Conservation (phyloP, 805 yeast species). For the Metschnikowia koreensis region DNA sequence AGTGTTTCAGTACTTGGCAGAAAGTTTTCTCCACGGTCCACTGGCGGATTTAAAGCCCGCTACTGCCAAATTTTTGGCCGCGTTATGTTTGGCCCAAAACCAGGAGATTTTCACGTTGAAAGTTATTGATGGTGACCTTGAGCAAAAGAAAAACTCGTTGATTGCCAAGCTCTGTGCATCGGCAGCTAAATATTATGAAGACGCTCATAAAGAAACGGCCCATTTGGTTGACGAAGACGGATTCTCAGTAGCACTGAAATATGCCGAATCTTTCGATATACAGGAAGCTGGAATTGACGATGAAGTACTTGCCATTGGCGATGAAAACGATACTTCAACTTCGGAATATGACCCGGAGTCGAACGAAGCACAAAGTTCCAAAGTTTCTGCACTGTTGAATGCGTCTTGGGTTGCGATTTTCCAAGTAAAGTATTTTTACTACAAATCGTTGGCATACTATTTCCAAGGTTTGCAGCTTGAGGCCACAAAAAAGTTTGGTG, state of each 20-base stretch:
- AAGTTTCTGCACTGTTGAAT: slow-evolving; percentile 30
- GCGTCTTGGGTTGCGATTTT: slow-evolving; percentile 51
- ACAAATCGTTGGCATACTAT: slow-evolving; percentile 58
- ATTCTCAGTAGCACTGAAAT: slow-evolving; percentile 11
- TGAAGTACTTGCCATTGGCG: slow-evolving; percentile 14
- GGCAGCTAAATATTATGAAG: slow-evolving; percentile 53
- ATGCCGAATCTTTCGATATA: slow-evolving; percentile 18
- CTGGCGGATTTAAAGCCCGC: slow-evolving; percentile 70
- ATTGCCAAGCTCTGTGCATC: slow-evolving; percentile 74
- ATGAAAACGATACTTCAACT: slow-evolving; percentile 13
- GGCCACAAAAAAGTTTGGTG: slow-evolving; percentile 62
- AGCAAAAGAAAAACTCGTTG: slow-evolving; percentile 59
- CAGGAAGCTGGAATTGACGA: slow-evolving; percentile 29
- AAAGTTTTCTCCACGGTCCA: slow-evolving; percentile 87
- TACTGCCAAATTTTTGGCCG: slow-evolving; percentile 60
- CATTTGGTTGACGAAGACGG: slow-evolving; percentile 19
- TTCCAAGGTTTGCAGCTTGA: slow-evolving; percentile 58
- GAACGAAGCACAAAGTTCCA: slow-evolving; percentile 9
- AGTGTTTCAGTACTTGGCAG: slow-evolving; percentile 64
- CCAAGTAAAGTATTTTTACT: slow-evolving; percentile 53
- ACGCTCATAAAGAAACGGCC: slow-evolving; percentile 46
- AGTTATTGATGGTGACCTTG: slow-evolving; percentile 50
- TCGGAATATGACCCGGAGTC: slow-evolving; percentile 14
- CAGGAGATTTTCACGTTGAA: slow-evolving; percentile 79
- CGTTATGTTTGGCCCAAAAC: slow-evolving; percentile 78